Base-by-base conservation (phyloP, 768 basidiomycete genomes). In the Strobilomyces dryophilus region DNA sequence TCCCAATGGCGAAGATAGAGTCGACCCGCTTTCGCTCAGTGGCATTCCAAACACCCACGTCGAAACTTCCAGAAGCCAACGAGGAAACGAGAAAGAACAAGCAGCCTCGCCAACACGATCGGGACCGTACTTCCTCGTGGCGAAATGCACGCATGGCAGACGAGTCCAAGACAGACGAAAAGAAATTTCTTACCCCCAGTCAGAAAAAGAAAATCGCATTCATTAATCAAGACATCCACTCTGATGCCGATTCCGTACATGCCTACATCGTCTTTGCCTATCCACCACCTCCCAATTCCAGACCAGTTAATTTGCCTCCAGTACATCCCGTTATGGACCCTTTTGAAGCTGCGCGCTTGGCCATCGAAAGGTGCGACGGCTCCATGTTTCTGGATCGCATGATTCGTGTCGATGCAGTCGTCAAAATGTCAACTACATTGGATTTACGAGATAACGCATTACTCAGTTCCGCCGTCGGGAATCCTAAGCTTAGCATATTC, bases 151-250 rank as follows among this genome's bases (percentile, higher is more conserved):
- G 76, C 15, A 66, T 74, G 17, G 66, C 77, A 18, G 80, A 76
- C 31, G 76, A 66, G 4, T 70, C 73, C 20, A 72, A 71, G 55
- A 67, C 69, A 12, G 77, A 80, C 51, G 76, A 79, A 47, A 87
- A 92, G 66, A 75, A 74, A 35, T 90, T 81, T 67, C 79, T 97
- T 47, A 90, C 82, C 8, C 79, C 91, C 0, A 79, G 78, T 47
- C 89, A 97, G 71, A 98, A 95, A 76, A 91, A 95, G 73, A 89
- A 86, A 58, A 83, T 98, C 49, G 91, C 93, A 0, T 97, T 94
- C 69, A 97, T 98, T 67, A 90, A 93, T 65, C 85, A 85, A 49
- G 92, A 95, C 60, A 83, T 98, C 63, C 93, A 98, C 70, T 74
- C 84, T 2, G 78, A 81, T 32, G 85, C 86, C 5, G 83, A 83